Evolutionary conservation across 306 rosid species (phyloP), one percentile per base, ranked within the genome.

Genomic region (Cicer pinnatifidum): DNA sequence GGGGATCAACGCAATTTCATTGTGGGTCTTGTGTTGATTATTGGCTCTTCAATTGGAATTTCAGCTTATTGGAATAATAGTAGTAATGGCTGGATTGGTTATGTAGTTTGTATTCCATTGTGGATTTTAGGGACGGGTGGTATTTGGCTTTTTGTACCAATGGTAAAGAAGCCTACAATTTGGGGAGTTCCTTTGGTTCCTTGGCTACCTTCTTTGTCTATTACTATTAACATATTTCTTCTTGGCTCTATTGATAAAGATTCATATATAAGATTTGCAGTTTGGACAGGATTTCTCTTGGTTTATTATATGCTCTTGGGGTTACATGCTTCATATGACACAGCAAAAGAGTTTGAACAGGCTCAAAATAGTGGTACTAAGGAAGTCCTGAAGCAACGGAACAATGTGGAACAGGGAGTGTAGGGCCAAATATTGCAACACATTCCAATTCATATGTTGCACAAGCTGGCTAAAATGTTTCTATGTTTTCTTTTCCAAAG

Each of bases 121-220:
- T 92, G 94, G 94, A 1, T 85, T 13, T 5, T 80, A 5, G 88
- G 85, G 38, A 92, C 92, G 0, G n/a, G n/a, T 0, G 90, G 84
- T 10, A 79, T 92, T 8, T 79, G 88, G 72, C 1, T 79, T 6
- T 23, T 48, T 35, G 90, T 92, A 10, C 97, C 97, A 0, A 85
- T 81, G 48, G 97, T 88, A 3, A 89, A 75, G 82, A 45, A 65
- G 13, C 97, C 96, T 0, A 84, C 75, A 20, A 17, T 85, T 1
- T 92, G 96, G 97, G 97, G 96, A 0, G 92, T 86, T 7, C 97
- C 97, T 1, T 43, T 92, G 63, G 90, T 92, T 35, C 96, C 97
- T 1, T 92, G 88, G 91, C 15, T 92, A 33, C 97, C 97, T 16
- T 85, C 92, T 1, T 7, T 82, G 0, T 92, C 97, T 0, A 88